phyloP scores from a whole-genome alignment of 768 basidiomycete genomes.

The Dacryopinax primogenitus region DNA sequence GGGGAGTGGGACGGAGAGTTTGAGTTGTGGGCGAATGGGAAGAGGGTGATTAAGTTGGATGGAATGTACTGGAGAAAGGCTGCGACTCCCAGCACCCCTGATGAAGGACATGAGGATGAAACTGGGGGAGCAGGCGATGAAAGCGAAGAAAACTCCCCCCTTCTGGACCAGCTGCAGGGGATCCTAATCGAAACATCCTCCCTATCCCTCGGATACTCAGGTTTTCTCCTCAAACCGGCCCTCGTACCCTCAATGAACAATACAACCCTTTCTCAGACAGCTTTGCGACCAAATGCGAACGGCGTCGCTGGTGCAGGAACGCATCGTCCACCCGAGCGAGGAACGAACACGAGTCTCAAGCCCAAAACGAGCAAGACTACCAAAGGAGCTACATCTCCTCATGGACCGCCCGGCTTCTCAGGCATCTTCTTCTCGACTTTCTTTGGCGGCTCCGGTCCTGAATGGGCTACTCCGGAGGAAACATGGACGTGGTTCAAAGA shows the following conservation, averaged over 20 bases:
- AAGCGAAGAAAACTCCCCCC: too few species aligned
- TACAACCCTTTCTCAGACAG: too few species aligned
- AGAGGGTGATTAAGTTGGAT: slow-evolving; percentile 33
- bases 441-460: slow-evolving; percentile 58
- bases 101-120: slow-evolving; percentile 9
- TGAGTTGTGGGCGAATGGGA: slow-evolving; percentile 49
- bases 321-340: too few species aligned
- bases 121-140: neutral
- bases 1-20: slow-evolving; percentile 57
- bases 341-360: neutral
- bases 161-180: too few species aligned
- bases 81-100: slow-evolving; percentile 9
- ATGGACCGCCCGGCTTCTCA: slow-evolving; percentile 27
- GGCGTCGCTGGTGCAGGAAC: too few species aligned
- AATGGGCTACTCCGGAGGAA: slow-evolving; percentile 58
- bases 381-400: neutral
- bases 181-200: neutral
- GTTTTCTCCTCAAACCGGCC: neutral
- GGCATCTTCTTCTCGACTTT: slow-evolving; percentile 70
- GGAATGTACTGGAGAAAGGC: slow-evolving; percentile 17
- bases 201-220: neutral
- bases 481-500: slow-evolving; percentile 69
- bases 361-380: neutral
- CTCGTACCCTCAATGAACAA: too few species aligned
- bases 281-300: too few species aligned